Evolutionary conservation across 805 yeast species (phyloP).

Genomic region (Ogataea trehalophila): DNA sequence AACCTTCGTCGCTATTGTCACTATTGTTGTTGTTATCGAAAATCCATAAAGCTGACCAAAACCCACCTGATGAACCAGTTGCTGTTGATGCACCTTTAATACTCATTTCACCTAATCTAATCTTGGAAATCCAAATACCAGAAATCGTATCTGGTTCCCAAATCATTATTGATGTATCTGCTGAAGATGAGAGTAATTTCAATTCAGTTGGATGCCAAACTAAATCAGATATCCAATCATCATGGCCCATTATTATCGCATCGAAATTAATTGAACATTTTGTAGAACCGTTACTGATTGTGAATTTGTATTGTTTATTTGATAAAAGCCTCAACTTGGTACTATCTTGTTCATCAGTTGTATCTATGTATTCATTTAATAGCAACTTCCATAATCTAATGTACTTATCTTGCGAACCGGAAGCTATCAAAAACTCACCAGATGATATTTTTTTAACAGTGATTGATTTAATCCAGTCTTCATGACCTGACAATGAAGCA

Average conservation of each 20-base stretch:
- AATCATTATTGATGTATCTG: constrained; percentile 88
- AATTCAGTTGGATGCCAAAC: constrained; percentile 70
- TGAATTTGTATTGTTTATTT: constrained; percentile 68
- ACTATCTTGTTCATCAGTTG: constrained; percentile 48
- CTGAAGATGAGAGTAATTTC: constrained; percentile 75
- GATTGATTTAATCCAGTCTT: constrained; percentile 88
- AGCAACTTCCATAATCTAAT: constrained; percentile 83
- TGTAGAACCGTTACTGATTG: constrained; percentile 24
- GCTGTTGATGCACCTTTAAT: constrained; percentile 98
- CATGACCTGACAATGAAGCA: constrained; percentile 79
- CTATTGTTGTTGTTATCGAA: constrained; percentile 19
- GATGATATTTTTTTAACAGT: constrained; percentile 48
- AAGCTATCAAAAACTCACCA: constrained; percentile 65
- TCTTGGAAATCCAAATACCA: constrained; percentile 83
- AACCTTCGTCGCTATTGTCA: constrained; percentile 26
- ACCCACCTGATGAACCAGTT: constrained; percentile 82
- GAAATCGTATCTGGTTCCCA: constrained; percentile 88
- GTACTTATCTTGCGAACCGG: constrained; percentile 90
- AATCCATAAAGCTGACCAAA: constrained; percentile 69
- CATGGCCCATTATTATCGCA: constrained; percentile 95
- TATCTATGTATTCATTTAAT: constrained; percentile 50
- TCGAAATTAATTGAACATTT: constrained; percentile 70
- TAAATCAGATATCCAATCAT: constrained; percentile 90
- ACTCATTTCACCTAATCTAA: constrained; percentile 85
- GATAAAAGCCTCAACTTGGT: constrained; percentile 50